Evolutionary conservation across 306 rosid species (phyloP).

Genomic region (Parietaria judaica): DNA sequence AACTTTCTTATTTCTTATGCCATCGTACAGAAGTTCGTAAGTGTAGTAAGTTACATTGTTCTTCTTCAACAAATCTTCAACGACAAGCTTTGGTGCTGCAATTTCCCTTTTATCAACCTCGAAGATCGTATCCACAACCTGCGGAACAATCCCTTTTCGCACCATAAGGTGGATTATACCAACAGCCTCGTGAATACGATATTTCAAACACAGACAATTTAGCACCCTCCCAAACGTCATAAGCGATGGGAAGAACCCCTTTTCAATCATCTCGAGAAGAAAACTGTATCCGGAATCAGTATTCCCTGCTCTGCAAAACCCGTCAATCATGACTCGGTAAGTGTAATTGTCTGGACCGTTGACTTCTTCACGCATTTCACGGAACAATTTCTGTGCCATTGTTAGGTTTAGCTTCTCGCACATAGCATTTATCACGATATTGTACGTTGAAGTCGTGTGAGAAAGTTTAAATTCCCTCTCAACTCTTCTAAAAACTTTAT

Average conservation of each 20-base stretch:
- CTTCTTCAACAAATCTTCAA: slow-evolving; percentile 78
- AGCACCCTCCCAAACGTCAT: slow-evolving; percentile 67
- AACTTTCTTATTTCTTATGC: slow-evolving; percentile 56
- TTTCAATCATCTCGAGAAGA: slow-evolving; percentile 51
- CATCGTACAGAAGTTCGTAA: slow-evolving; percentile 72
- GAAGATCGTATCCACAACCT: slow-evolving; percentile 62
- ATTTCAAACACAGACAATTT: slow-evolving; percentile 63
- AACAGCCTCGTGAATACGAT: slow-evolving; percentile 63
- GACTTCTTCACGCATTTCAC: slow-evolving; percentile 47
- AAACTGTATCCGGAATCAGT: slow-evolving; percentile 46
- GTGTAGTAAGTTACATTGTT: slow-evolving; percentile 63
- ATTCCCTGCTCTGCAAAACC: slow-evolving; percentile 66
- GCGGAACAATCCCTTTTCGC: slow-evolving; percentile 61
- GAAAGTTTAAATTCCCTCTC: slow-evolving; percentile 33
- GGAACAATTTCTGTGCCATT: slow-evolving; percentile 46
- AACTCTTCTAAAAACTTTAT: slow-evolving; percentile 43
- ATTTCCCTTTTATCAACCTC: slow-evolving; percentile 70
- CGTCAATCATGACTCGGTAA: slow-evolving; percentile 70
- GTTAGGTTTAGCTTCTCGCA: slow-evolving; percentile 56
- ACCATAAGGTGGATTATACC: slow-evolving; percentile 70
- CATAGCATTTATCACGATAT: slow-evolving; percentile 57
- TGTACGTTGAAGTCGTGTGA: slow-evolving; percentile 65
- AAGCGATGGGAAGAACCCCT: slow-evolving; percentile 57
- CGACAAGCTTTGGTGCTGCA: slow-evolving; percentile 90
- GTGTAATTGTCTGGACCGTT: slow-evolving; percentile 60